These are phyloP conservation scores for Saccharomycopsis hybrid DNA, from an alignment of 1,139 yeast species.

Conservation along the genomic window DNA sequence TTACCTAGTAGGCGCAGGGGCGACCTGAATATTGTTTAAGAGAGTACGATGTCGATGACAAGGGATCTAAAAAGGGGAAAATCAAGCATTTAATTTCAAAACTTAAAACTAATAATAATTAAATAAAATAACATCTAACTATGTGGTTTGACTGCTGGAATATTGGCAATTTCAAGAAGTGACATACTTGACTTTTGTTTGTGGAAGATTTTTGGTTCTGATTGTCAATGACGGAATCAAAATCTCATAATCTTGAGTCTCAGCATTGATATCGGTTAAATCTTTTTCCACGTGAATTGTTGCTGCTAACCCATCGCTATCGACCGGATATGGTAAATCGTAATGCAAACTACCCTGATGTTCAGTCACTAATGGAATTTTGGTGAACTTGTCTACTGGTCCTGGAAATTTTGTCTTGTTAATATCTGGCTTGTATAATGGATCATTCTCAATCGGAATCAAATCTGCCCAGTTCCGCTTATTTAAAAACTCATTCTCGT, in stretches of 20 bases:
- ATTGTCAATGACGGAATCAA: slow-evolving; percentile 44
- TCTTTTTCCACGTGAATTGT: slow-evolving; percentile 58
- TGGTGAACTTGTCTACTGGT: slow-evolving; percentile 16
- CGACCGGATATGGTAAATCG: slow-evolving; percentile 25
- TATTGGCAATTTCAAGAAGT: too few species aligned
- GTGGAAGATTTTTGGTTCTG: background rate
- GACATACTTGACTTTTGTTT: slow-evolving; percentile 11
- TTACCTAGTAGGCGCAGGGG: too few species aligned
- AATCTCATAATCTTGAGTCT: slow-evolving; percentile 53
- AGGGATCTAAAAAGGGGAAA: too few species aligned
- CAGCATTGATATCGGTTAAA: slow-evolving; percentile 36
- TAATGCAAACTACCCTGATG: slow-evolving; percentile 30
- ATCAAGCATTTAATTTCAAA: too few species aligned
- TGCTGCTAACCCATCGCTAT: slow-evolving; percentile 47
- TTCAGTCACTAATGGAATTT: slow-evolving; percentile 18
- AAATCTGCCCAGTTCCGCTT: slow-evolving; percentile 49
- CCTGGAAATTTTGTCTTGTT: slow-evolving; percentile 21
- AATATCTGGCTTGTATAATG: slow-evolving; percentile 19
- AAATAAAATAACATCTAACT: too few species aligned
- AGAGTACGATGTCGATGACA: too few species aligned
- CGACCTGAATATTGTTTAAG: too few species aligned
- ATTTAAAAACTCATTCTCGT: slow-evolving; percentile 44
- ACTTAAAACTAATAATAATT: too few species aligned
- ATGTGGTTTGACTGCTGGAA: too few species aligned
- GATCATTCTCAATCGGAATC: slow-evolving; percentile 14